Base-by-base conservation (phyloP, 2,329 filamentous ascomycete genomes). In the Elsinoe necatrix region DNA sequence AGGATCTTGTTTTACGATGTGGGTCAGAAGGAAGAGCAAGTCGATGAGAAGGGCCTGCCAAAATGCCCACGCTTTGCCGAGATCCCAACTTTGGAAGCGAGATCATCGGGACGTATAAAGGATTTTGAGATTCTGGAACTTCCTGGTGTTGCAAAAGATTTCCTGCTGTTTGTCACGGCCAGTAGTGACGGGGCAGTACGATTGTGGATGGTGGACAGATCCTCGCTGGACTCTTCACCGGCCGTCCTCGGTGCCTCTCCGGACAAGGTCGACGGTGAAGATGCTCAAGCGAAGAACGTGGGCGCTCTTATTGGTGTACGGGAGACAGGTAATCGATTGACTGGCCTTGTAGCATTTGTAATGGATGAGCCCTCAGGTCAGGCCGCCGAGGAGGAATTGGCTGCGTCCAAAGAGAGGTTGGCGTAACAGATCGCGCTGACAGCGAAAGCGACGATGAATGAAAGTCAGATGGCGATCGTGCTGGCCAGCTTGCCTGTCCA, bases 141-240 rank as follows among this genome's bases (percentile, higher is more conserved):
- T 1, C 57, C 57, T 60, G 43, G 52, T 69, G 73, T 37, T 65
- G 68, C 20, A 68, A 18, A 73, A 61, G 62, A 71, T 58, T 65
- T 65, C 67, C 60, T 78, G 57, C 74, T 86, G 59, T 70, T 95
- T 41, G 76, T 89, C 4, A 83, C 89, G 5, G 90, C 81, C 5
- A 85, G 88, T 71, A 97, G 91, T 67, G 89, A 96, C 64, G 93
- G 93, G 29, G 81, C 83, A 51, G 74, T 96, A n/a, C 81, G 89
- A 52, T 65, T 95, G 14, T 97, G 91, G 86, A 78, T 72, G 60
- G 63, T 95, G 31, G 66, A 62, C 21, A 42, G 59, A 4, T 56
- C 61, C 3, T 67, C 71, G 3, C 58, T 72, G 7, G 11, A 27
- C 7, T 21, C 35, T 12, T 35, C 52, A 4, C 41, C 7, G 8